Conservation (phyloP, 495 filamentous ascomycete species). For the Friedmanniomyces endolithicus region DNA sequence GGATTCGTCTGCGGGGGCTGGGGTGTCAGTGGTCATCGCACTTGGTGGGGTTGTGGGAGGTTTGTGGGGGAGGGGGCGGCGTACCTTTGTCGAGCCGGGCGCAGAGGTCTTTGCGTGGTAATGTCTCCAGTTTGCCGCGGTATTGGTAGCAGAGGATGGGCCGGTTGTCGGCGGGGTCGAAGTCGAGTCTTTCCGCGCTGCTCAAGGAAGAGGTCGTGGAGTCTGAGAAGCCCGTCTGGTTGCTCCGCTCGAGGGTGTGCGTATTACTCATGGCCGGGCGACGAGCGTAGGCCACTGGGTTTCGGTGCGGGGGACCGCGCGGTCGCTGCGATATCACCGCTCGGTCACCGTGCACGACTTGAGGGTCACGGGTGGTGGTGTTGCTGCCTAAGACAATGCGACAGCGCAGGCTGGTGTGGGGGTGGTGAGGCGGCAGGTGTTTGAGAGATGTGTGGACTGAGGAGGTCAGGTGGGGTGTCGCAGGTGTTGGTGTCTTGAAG, state of each 20-base stretch:
- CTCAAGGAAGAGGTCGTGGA: constrained; percentile 21
- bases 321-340: background rate
- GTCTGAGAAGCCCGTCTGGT: constrained; percentile 12
- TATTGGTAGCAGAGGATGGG: constrained; percentile 29
- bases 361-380: background rate
- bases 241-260: constrained; percentile 1
- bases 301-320: background rate
- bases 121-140: constrained; percentile 23
- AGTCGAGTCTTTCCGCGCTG: constrained; percentile 19
- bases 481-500: background rate
- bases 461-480: background rate
- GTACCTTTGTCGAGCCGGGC: constrained; percentile 26
- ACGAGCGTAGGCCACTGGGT: background rate
- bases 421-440: background rate
- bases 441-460: background rate
- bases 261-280: constrained; percentile 6
- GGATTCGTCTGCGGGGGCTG: constrained; percentile 20
- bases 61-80: constrained; percentile 1
- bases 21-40: background rate
- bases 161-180: constrained; percentile 25
- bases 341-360: background rate
- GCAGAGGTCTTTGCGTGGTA: constrained; percentile 28
- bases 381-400: background rate
- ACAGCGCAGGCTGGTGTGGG: no score
- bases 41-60: no score